Percentiles rank a stretch among this genome's conserved stretches.
phyloP scores from a whole-genome alignment of 352 stramenopile genomes.

The Pythium grandisporangium region DNA sequence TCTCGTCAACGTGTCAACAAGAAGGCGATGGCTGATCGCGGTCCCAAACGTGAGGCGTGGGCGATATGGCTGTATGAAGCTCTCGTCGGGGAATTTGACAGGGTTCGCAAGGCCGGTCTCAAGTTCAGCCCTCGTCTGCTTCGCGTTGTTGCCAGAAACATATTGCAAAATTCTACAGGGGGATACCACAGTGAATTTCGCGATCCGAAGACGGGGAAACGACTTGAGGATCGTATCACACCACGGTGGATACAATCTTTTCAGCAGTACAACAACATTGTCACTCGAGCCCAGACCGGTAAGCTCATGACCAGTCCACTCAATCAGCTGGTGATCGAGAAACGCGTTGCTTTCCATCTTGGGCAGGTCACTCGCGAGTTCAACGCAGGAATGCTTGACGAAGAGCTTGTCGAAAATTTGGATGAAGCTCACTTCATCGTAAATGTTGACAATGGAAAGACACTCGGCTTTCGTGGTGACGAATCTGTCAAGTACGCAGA shows the following conservation, averaged over 20 bases:
- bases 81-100: too few relatives aligned
- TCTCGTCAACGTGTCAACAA: too few relatives aligned
- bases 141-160: too few relatives aligned
- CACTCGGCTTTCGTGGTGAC: conserved; percentile 4
- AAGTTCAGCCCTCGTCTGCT: too few relatives aligned
- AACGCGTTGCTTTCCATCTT: conserved; percentile 5
- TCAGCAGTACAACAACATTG: background rate
- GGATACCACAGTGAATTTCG: too few relatives aligned
- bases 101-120: too few relatives aligned
- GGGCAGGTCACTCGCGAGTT: conserved; percentile 3
- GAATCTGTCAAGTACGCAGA: conserved; percentile 1
- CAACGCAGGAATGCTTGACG: background rate
- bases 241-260: conserved; percentile 1
- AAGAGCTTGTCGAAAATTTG: conserved; percentile 7
- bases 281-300: background rate
- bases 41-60: too few relatives aligned
- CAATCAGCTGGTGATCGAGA: conserved; percentile 7
- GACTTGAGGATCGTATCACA: too few relatives aligned
- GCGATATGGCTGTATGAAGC: too few relatives aligned
- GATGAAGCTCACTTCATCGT: conserved; percentile 12
- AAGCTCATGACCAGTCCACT: conserved; percentile 2
- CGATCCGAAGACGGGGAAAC: too few relatives aligned
- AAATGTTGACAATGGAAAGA: conserved; percentile 8
- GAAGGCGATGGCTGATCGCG: too few relatives aligned
- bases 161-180: too few relatives aligned